Evolutionary conservation across 306 rosid species (phyloP), one percentile per base, ranked within the genome.

Genomic region (Trifolium repens): DNA sequence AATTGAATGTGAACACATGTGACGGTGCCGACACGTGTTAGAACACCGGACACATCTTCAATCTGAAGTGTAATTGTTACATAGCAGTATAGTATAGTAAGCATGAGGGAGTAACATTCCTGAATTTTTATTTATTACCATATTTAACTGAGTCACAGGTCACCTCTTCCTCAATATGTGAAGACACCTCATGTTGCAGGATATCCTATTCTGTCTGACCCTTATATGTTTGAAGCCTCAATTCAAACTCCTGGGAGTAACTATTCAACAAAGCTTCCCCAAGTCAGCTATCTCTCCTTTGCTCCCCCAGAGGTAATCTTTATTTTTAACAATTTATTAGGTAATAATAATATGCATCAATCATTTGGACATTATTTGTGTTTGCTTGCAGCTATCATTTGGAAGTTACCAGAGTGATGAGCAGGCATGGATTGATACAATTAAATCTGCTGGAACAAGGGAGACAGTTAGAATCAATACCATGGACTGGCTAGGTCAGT

Each of bases 401-500:
- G 93, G 93, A 49, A 89, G 68, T 77, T 86, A 86, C 80, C 93
- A 90, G 79, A 69, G 94, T 59, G 98, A 94, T 79, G 96, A 91
- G 77, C 98, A 94, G 77, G 98, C 84, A 67, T 94, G 97, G 98
- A 63, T 88, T 35, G 97, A 90, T 34, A 89, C 98, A 55, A 89
- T 94, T 22, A 87, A 84, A 79, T 94, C 96, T 43, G 98, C 91
- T 62, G 81, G 86, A 61, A 71, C 1, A 32, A 71, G 78, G 59
- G 88, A 49, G 66, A 89, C 87, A 16, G 85, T 94, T 49, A 86
- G 91, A 76, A 90, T 94, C 78, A 91, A 83, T 68, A 91, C 97
- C 78, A 94, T 94, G 98, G 96, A 88, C 85, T 94, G 98, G 97
- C 85, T 94, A 52, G 98, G 98, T 78, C 98, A 91, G 68, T 90